phyloP scores from a whole-genome alignment of 2,329 filamentous ascomycete species.

The Phaeoacremonium minimum region DNA sequence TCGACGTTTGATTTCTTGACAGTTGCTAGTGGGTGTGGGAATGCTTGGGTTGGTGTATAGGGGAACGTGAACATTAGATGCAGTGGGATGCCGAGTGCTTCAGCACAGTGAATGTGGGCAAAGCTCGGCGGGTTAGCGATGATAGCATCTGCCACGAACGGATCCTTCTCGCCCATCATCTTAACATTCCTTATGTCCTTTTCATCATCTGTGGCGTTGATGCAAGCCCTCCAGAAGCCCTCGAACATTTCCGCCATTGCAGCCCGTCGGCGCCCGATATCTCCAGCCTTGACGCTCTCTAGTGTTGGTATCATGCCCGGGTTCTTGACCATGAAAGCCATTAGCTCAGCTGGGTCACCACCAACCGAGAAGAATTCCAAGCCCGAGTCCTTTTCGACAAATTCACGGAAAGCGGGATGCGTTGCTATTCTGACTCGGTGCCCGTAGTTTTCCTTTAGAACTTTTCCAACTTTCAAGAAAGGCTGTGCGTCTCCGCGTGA shows the following conservation, averaged over 20 bases:
- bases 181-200: conserved; percentile 55
- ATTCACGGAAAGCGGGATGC: conserved; percentile 72
- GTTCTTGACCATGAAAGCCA: conserved; percentile 89
- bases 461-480: conserved; percentile 70
- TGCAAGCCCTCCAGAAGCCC: conserved; percentile 76
- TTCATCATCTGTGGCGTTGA: conserved; percentile 68
- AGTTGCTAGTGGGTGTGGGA: conserved; percentile 74
- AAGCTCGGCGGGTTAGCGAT: conserved; percentile 81
- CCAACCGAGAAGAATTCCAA: conserved; percentile 80
- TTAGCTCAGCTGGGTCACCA: conserved; percentile 74
- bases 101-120: conserved; percentile 74
- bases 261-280: conserved; percentile 62
- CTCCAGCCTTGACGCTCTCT: conserved; percentile 67
- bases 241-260: conserved; percentile 80
- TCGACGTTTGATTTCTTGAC: conserved; percentile 71
- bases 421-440: conserved; percentile 76
- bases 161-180: conserved; percentile 58
- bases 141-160: conserved; percentile 72
- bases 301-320: conserved; percentile 72
- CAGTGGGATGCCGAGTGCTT: conserved; percentile 71
- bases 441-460: conserved; percentile 65
- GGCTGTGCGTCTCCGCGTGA: conserved; percentile 78
- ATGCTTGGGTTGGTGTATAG: conserved; percentile 70
- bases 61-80: conserved; percentile 90
- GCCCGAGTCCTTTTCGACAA: conserved; percentile 67